These are phyloP conservation scores for Puccinia triticina DNA, from an alignment of 1,284 basidiomycete genomes.

Conservation along the genomic window DNA sequence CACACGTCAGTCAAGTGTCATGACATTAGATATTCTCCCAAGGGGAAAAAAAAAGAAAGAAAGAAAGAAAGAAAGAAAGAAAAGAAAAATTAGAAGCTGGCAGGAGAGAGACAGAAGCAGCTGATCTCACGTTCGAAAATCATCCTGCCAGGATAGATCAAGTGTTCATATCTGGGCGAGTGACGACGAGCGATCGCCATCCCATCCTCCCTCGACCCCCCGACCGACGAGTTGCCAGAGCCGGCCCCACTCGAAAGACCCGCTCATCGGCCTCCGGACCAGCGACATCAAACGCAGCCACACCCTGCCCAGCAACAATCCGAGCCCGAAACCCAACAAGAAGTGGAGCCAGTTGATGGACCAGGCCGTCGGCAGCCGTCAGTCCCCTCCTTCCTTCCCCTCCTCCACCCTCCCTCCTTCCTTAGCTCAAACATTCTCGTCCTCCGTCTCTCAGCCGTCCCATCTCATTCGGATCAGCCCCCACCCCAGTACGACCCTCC, in stretches of 20 bases:
- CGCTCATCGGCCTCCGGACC: background rate
- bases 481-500: background rate
- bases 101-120: background rate
- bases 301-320: conserved; percentile 13
- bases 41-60: background rate
- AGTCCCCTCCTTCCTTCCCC: background rate
- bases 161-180: background rate
- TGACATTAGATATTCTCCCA: background rate
- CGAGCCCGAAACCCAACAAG: background rate
- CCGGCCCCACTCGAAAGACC: conserved; percentile 3
- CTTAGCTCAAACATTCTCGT: background rate
- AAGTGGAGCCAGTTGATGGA: conserved; percentile 21
- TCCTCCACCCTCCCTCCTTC: background rate
- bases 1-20: conserved; percentile 1
- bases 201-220: background rate
- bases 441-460: background rate
- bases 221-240: conserved; percentile 18
- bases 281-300: conserved; percentile 12
- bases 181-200: conserved; percentile 16
- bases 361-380: conserved; percentile 29
- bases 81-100: background rate
- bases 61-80: background rate
- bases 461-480: background rate
- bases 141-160: conserved; percentile 38
- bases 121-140: conserved; percentile 8